Conservation (phyloP, 768 basidiomycete genomes). For the Mycena epipterygia region DNA sequence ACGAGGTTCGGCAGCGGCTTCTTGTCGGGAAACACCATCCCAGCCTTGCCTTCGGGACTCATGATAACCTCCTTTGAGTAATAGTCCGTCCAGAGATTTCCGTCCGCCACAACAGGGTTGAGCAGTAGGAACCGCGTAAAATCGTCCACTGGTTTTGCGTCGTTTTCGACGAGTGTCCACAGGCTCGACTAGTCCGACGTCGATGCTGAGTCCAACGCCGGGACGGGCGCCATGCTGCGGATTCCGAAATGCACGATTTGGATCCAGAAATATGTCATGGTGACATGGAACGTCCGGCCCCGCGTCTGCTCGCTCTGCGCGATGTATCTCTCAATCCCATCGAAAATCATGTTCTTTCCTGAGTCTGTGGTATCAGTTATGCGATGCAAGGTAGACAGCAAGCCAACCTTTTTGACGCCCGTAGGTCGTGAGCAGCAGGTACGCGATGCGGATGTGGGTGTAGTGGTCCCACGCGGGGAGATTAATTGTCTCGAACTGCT, state of each 20-base stretch:
- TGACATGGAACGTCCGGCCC: slow-evolving; percentile 58
- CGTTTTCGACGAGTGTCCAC: slow-evolving; percentile 4
- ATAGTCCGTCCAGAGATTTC: slow-evolving; percentile 57
- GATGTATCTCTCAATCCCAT: slow-evolving; percentile 58
- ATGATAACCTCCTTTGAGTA: slow-evolving; percentile 60
- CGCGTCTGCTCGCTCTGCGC: slow-evolving; percentile 52
- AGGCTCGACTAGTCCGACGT: not conserved
- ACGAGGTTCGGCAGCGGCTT: slow-evolving; percentile 58
- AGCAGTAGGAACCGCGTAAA: slow-evolving; percentile 55
- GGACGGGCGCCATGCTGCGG: slow-evolving; percentile 43
- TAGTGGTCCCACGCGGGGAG: slow-evolving; percentile 65
- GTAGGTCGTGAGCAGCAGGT: slow-evolving; percentile 53
- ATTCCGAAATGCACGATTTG: slow-evolving; percentile 64
- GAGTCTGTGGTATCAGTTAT: not conserved
- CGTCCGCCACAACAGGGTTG: slow-evolving; percentile 58
- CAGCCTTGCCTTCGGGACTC: slow-evolving; percentile 52
- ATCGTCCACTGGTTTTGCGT: slow-evolving; percentile 27
- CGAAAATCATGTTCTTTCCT: slow-evolving; percentile 62
- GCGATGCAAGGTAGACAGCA: not conserved
- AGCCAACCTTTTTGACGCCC: slow-evolving; percentile 58
- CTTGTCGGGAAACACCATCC: slow-evolving; percentile 61
- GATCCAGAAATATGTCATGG: slow-evolving; percentile 67
- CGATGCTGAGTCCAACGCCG: not conserved
- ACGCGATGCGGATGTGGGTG: slow-evolving; percentile 62
- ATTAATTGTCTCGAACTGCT: slow-evolving; percentile 48